Evolutionary conservation across 2,329 filamentous ascomycete genomes (phyloP).

Genomic region (Paecilomyces niveus): DNA sequence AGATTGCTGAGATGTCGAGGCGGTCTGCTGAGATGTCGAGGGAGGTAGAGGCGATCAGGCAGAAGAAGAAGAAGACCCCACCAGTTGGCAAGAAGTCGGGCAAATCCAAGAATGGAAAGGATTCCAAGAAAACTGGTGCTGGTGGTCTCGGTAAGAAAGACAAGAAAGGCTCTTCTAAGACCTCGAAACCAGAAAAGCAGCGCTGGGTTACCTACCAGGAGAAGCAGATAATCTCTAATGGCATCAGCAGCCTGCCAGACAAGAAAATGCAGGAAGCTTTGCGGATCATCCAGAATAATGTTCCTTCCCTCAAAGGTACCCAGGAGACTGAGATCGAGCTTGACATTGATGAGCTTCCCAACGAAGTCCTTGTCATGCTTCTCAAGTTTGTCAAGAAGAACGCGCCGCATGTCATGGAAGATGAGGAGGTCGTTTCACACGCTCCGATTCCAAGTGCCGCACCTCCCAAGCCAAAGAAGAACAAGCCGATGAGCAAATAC

Average conservation of each 20-base stretch:
- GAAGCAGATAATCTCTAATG: conserved; percentile 84
- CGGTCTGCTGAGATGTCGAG: conserved; percentile 66
- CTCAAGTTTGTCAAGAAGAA: conserved; percentile 43
- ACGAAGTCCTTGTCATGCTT: conserved; percentile 38
- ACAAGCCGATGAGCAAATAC: conserved; percentile 46
- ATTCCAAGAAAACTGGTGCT: conserved; percentile 30
- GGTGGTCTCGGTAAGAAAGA: conserved; percentile 52
- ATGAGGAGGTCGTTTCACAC: conserved; percentile 29
- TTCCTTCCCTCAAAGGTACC: conserved; percentile 59
- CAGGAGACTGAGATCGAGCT: conserved; percentile 42
- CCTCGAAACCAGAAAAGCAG: conserved; percentile 44
- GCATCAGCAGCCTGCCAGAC: conserved; percentile 73
- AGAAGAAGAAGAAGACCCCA: conserved; percentile 55
- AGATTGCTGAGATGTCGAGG: conserved; percentile 67
- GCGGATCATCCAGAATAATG: conserved; percentile 79
- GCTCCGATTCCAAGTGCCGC: conserved; percentile 26
- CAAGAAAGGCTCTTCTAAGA: conserved; percentile 35
- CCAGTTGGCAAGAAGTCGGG: conserved; percentile 45
- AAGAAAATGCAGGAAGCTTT: conserved; percentile 74
- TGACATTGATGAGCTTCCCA: conserved; percentile 43
- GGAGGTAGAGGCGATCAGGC: conserved; percentile 48
- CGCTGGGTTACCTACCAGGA: conserved; percentile 67
- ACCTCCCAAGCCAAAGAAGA: conserved; percentile 42
- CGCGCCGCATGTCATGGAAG: conserved; percentile 34
- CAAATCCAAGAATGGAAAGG: conserved; percentile 36